These are phyloP conservation scores for Solanum megistacrolobum DNA, from an alignment of 257 asterid species.

Conservation along the genomic window DNA sequence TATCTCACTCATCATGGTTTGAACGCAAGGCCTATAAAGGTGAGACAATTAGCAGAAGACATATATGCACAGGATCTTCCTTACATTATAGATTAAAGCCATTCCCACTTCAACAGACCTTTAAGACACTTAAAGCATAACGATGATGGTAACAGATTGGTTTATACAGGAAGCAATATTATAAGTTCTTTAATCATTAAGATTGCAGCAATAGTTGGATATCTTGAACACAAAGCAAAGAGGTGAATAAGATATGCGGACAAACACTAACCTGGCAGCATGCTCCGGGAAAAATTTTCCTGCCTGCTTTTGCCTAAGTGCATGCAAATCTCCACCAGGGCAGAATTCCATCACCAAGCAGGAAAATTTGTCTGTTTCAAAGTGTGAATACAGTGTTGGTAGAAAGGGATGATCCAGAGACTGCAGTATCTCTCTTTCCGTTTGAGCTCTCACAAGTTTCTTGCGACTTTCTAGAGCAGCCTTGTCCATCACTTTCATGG, in stretches of 20 bases:
- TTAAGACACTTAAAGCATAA: neutral
- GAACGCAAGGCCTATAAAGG: neutral
- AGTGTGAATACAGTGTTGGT: slow-evolving; percentile 52
- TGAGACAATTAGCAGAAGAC: neutral
- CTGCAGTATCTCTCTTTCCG: slow-evolving; percentile 53
- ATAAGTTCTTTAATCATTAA: neutral
- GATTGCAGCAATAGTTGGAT: neutral
- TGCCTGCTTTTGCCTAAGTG: slow-evolving; percentile 51
- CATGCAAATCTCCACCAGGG: slow-evolving; percentile 63
- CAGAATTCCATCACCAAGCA: slow-evolving; percentile 64
- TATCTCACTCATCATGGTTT: neutral
- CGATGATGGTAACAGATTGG: neutral
- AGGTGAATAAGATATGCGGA: neutral
- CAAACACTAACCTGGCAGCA: slow-evolving; percentile 42
- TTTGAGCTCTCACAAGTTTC: slow-evolving; percentile 55
- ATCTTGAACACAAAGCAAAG: neutral
- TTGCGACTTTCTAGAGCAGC: slow-evolving; percentile 42
- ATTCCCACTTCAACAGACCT: neutral
- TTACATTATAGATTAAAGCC: neutral
- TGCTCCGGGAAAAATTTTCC: slow-evolving; percentile 49
- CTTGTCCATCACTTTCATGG: slow-evolving; percentile 67
- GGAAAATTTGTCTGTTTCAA: slow-evolving; percentile 50
- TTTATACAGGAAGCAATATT: neutral
- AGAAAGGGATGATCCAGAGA: slow-evolving; percentile 61
- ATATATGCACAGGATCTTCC: neutral